phyloP scores from a whole-genome alignment of 1,284 basidiomycete species.

The Tilletia indica region DNA sequence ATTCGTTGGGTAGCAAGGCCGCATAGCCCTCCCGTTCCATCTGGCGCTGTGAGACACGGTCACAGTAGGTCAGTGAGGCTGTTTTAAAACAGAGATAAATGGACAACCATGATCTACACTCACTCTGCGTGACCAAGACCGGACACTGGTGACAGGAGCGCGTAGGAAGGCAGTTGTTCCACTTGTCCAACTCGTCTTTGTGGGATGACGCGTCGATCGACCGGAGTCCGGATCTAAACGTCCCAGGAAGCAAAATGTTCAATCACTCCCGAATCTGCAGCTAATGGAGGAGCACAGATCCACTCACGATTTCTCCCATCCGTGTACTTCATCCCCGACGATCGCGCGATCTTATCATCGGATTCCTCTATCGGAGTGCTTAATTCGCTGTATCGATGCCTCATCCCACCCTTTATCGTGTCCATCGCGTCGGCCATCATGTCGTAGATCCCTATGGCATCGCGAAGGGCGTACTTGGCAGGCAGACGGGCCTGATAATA shows the following conservation, averaged over 20 bases:
- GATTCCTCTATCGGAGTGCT: slow-evolving; percentile 84
- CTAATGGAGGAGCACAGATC: not conserved
- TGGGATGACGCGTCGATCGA: no score
- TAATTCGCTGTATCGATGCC: slow-evolving; percentile 73
- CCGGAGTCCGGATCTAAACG: no score
- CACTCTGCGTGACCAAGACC: slow-evolving; percentile 56
- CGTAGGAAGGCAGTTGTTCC: not conserved
- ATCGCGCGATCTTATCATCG: slow-evolving; percentile 24
- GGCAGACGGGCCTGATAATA: slow-evolving; percentile 46
- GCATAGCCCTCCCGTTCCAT: slow-evolving; percentile 69
- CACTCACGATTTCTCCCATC: slow-evolving; percentile 68
- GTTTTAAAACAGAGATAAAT: no score
- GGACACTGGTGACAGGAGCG: not conserved
- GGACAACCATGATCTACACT: slow-evolving; percentile 27
- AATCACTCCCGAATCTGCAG: no score
- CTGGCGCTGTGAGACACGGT: slow-evolving; percentile 60
- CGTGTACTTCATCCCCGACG: slow-evolving; percentile 76
- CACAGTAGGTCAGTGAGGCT: slow-evolving; percentile 9
- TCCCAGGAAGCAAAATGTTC: no score
- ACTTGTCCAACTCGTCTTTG: no score
- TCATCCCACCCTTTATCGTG: slow-evolving; percentile 73
- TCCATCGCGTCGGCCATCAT: slow-evolving; percentile 80
- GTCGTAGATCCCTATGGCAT: slow-evolving; percentile 72
- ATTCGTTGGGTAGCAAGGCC: slow-evolving; percentile 71
- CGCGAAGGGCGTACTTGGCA: slow-evolving; percentile 70